Conservation (phyloP, 306 rosid genomes). For the Vachellia collinsii region DNA sequence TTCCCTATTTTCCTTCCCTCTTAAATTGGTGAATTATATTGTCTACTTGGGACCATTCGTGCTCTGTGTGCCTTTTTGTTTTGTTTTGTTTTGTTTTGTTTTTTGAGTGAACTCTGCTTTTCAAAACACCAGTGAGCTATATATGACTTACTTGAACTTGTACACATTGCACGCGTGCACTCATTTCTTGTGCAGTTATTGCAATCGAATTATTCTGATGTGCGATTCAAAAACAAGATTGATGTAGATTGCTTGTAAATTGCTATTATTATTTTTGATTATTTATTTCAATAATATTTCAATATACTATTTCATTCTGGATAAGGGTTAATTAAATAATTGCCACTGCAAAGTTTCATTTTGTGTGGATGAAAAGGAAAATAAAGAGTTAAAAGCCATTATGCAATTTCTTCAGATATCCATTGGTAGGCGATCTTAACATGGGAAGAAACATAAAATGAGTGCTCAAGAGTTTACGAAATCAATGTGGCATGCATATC, state of each 20-base stretch:
- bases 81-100: no score
- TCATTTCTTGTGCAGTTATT: conserved; percentile 26
- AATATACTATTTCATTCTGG: neutral
- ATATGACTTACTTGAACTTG: conserved; percentile 24
- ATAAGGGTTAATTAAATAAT: conserved; percentile 9
- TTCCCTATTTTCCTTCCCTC: conserved; percentile 25
- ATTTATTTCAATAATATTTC: neutral
- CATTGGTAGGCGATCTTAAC: conserved; percentile 2
- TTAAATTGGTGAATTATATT: conserved; percentile 9
- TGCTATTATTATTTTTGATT: conserved; percentile 24
- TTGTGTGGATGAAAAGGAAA: conserved; percentile 26
- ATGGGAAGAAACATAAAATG: conserved; percentile 17
- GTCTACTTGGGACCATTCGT: neutral
- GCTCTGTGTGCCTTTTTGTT: neutral
- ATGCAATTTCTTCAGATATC: neutral
- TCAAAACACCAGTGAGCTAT: conserved; percentile 13
- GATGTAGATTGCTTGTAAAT: conserved; percentile 7
- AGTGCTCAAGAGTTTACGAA: conserved; percentile 11
- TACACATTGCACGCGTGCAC: conserved; percentile 7
- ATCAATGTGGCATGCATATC: conserved; percentile 4
- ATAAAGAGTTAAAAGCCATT: neutral
- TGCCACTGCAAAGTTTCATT: conserved; percentile 20
- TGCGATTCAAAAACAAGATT: neutral
- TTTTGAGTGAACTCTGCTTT: conserved; percentile 14
- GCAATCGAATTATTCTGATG: neutral